phyloP scores from a whole-genome alignment of 2,329 filamentous ascomycete genomes.

The Penicillium sp. region DNA sequence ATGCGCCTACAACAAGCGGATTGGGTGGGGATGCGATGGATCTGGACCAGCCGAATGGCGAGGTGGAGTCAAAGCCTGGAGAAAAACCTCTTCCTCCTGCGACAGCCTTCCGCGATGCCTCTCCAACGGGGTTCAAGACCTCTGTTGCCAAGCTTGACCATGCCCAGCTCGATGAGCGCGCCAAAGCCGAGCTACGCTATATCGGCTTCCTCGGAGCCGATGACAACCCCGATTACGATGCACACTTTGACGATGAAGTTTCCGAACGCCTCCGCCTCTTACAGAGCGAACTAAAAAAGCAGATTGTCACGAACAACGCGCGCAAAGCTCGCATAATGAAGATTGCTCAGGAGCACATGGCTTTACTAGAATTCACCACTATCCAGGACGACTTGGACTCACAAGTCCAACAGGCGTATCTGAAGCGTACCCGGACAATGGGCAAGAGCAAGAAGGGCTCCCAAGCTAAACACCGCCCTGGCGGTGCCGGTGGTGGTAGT shows the following conservation, averaged over 20 bases:
- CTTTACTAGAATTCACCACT: slow-evolving; percentile 93
- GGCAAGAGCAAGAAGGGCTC: slow-evolving; percentile 89
- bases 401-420: slow-evolving; percentile 92
- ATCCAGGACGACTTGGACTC: slow-evolving; percentile 96
- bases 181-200: slow-evolving; percentile 87
- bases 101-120: slow-evolving; percentile 77
- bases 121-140: slow-evolving; percentile 77
- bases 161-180: slow-evolving; percentile 81
- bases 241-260: slow-evolving; percentile 91
- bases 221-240: slow-evolving; percentile 77
- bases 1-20: slow-evolving; percentile 37
- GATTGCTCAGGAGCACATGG: slow-evolving; percentile 88
- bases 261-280: slow-evolving; percentile 85
- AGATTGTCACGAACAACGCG: slow-evolving; percentile 86
- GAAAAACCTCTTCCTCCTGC: slow-evolving; percentile 65
- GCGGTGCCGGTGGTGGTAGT: slow-evolving; percentile 74
- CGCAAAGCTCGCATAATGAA: slow-evolving; percentile 86
- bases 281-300: slow-evolving; percentile 78
- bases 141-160: slow-evolving; percentile 81
- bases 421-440: slow-evolving; percentile 92
- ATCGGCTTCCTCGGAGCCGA: slow-evolving; percentile 82
- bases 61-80: slow-evolving; percentile 37
- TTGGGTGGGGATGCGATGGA: slow-evolving; percentile 55
- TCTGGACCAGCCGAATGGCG: slow-evolving; percentile 54
- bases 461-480: slow-evolving; percentile 62